A percentile compares a stretch with the other conserved stretches of the same genome.
Conservation (phyloP, 75 land plant species). For the Cupressus sempervirens region DNA sequence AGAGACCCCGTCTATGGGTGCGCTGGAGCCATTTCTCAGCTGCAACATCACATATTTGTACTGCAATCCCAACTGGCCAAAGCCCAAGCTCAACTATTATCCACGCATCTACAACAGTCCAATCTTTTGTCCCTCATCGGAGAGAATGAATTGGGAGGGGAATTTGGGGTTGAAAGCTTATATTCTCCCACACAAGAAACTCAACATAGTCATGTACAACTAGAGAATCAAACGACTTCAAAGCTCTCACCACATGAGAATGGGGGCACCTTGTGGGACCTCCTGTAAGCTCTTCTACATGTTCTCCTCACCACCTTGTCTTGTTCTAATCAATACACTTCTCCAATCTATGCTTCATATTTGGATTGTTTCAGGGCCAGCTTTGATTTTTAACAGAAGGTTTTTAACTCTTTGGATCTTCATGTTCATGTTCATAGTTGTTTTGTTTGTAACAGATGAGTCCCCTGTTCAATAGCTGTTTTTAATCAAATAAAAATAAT, state of each 20-base stretch:
- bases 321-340: too few relatives aligned
- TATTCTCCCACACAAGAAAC: not conserved
- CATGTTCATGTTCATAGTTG: too few relatives aligned
- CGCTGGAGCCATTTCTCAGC: conserved; percentile 30
- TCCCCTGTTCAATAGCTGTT: too few relatives aligned
- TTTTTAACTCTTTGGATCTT: too few relatives aligned
- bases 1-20: conserved; percentile 40
- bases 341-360: too few relatives aligned
- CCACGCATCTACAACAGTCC: conserved; percentile 8
- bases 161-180: too few relatives aligned
- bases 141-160: not conserved
- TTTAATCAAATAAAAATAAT: too few relatives aligned
- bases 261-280: not conserved
- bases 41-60: conserved; percentile 25
- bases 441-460: too few relatives aligned
- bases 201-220: too few relatives aligned
- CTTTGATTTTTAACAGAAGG: too few relatives aligned
- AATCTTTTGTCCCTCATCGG: not conserved
- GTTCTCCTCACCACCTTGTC: too few relatives aligned
- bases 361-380: too few relatives aligned
- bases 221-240: not conserved
- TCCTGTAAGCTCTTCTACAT: not conserved
- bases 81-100: conserved; percentile 20
- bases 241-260: not conserved
- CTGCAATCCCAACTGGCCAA: conserved; percentile 30